Percentiles rank a stretch among this genome's conserved stretches.
These are phyloP conservation scores for Pleurotus tuoliensis DNA, from an alignment of 768 basidiomycete species.

Conservation along the genomic window DNA sequence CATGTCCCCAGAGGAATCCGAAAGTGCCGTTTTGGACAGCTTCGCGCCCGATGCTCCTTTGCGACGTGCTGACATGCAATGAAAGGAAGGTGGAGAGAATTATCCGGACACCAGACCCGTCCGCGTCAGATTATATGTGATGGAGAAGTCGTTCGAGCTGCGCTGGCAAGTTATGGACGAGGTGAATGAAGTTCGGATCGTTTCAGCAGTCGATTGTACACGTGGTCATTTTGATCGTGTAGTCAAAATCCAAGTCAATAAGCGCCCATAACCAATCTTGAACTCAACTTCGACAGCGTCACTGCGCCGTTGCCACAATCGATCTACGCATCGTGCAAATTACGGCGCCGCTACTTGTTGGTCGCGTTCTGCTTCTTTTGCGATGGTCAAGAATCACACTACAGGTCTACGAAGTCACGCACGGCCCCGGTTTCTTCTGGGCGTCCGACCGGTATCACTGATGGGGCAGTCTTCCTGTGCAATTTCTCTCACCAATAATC, in stretches of 20 bases:
- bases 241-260: not conserved
- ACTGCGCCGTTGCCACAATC: not conserved
- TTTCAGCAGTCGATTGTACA: not conserved
- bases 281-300: not conserved
- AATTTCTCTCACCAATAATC: too few species aligned
- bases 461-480: too few species aligned
- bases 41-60: constrained; percentile 15
- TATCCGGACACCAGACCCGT: constrained; percentile 2
- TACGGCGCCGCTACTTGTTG: not conserved
- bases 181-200: not conserved
- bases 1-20: constrained; percentile 32
- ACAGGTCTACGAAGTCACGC: too few species aligned
- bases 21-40: constrained; percentile 21
- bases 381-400: not conserved
- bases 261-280: constrained; percentile 4
- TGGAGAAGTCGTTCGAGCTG: not conserved
- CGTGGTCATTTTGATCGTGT: constrained; percentile 1
- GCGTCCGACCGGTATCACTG: too few species aligned
- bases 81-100: constrained; percentile 7
- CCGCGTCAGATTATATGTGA: not conserved
- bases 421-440: too few species aligned
- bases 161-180: constrained; percentile 6
- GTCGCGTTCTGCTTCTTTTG: not conserved
- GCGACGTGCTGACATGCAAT: constrained; percentile 25
- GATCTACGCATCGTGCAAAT: constrained; percentile 7